These are phyloP conservation scores for Candida sp. DNA, from an alignment of 1,139 yeast species.

Conservation along the genomic window DNA sequence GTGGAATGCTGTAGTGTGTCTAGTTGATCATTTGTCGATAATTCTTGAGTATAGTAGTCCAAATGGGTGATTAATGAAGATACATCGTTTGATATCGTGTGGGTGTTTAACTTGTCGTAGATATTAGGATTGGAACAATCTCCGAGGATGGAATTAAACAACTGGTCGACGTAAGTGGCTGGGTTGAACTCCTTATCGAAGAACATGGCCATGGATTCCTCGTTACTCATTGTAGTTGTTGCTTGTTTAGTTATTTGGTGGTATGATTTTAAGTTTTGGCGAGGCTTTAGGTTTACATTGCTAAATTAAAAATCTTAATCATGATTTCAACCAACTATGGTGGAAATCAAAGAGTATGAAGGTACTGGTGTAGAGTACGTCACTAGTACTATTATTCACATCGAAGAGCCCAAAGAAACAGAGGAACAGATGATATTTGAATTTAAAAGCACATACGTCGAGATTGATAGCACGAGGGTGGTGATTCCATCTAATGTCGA, in stretches of 20 bases:
- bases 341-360: background rate
- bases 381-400: background rate
- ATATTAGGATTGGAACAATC: slow-evolving; percentile 12
- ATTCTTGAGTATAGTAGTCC: slow-evolving; percentile 58
- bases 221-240: slow-evolving; percentile 6
- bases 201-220: slow-evolving; percentile 31
- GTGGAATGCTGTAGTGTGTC: slow-evolving; percentile 38
- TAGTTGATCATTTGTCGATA: slow-evolving; percentile 46
- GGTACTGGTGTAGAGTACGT: background rate
- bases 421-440: background rate
- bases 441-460: background rate
- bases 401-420: background rate
- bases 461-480: background rate
- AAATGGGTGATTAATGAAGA: slow-evolving; percentile 50
- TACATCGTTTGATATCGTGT: slow-evolving; percentile 25
- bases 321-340: background rate
- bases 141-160: slow-evolving; percentile 15
- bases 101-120: slow-evolving; percentile 16
- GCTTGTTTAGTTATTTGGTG: too few relatives aligned
- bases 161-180: slow-evolving; percentile 33
- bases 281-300: slow-evolving; percentile 3
- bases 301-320: background rate
- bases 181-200: slow-evolving; percentile 40
- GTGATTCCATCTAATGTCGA: background rate
- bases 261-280: slow-evolving; percentile 2